A percentile compares a stretch with the other conserved stretches of the same genome.
phyloP scores from a whole-genome alignment of 805 yeast species.

The Metschnikowia noctiluminum region DNA sequence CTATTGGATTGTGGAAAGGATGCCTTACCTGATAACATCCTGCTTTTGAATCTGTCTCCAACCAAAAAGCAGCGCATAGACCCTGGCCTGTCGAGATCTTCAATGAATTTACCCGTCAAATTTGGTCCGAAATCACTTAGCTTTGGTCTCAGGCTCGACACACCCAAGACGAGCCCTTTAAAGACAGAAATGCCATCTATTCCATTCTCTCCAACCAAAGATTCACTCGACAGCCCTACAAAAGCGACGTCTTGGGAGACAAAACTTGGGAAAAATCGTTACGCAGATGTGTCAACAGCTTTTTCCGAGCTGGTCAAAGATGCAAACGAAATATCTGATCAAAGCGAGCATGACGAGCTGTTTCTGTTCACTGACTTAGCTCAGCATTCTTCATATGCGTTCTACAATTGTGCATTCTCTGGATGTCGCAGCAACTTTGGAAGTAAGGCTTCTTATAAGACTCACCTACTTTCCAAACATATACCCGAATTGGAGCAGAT shows the following conservation, averaged over 20 bases:
- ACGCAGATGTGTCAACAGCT: no score
- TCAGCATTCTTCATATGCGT: neutral
- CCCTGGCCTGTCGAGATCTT: neutral
- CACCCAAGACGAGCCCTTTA: slow-evolving; percentile 5
- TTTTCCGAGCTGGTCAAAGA: neutral
- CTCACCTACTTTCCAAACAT: slow-evolving; percentile 13
- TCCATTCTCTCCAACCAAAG: neutral
- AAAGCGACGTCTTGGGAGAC: neutral
- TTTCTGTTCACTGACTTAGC: slow-evolving; percentile 9
- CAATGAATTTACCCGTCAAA: slow-evolving; percentile 3
- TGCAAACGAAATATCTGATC: neutral
- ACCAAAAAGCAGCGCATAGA: slow-evolving; percentile 20
- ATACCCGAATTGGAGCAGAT: slow-evolving; percentile 11
- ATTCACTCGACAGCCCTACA: neutral
- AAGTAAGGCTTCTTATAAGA: slow-evolving; percentile 10
- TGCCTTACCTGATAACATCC: slow-evolving; percentile 21
- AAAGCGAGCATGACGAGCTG: slow-evolving; percentile 5
- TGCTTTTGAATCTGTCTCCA: slow-evolving; percentile 30
- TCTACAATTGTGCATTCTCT: slow-evolving; percentile 15
- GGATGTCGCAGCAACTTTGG: slow-evolving; percentile 9
- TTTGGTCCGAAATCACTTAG: neutral
- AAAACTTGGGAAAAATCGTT: no score
- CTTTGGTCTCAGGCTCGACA: slow-evolving; percentile 1
- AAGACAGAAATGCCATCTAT: slow-evolving; percentile 1
- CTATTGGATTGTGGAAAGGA: slow-evolving; percentile 8